Percentiles rank a stretch among this genome's conserved stretches.
These are phyloP conservation scores for Ceratobasidium theobromae DNA, from an alignment of 1,284 basidiomycete genomes.

Conservation along the genomic window DNA sequence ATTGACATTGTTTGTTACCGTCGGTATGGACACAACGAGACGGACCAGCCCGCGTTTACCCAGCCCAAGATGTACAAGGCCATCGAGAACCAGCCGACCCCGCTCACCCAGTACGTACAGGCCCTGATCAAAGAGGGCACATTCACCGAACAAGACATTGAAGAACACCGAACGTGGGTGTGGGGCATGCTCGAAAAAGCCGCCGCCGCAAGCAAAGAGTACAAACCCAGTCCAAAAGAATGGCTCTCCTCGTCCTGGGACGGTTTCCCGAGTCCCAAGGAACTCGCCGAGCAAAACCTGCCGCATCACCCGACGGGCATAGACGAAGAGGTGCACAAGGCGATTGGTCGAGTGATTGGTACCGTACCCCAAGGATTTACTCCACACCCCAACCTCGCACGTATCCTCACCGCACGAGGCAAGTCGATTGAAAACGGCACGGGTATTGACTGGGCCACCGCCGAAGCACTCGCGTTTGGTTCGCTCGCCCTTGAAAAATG, in stretches of 20 bases:
- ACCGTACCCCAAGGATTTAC: constrained; percentile 83
- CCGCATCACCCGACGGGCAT: constrained; percentile 88
- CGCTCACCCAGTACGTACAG: constrained; percentile 89
- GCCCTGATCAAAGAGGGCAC: constrained; percentile 89
- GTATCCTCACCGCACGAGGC: constrained; percentile 85
- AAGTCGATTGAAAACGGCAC: constrained; percentile 89
- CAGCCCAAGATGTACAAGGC: constrained; percentile 99
- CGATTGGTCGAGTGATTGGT: constrained; percentile 85
- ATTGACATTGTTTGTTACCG: constrained; percentile 99
- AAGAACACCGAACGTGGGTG: constrained; percentile 99
- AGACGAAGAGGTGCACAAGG: constrained; percentile 75
- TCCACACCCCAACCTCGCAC: constrained; percentile 90
- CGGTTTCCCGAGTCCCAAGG: constrained; percentile 96
- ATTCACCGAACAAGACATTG: constrained; percentile 95
- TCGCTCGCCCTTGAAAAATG: constrained; percentile 89
- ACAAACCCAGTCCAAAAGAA: constrained; percentile 89
- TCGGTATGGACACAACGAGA: constrained; percentile 98
- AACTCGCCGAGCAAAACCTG: constrained; percentile 89
- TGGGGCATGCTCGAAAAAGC: constrained; percentile 98
- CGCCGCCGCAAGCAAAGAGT: constrained; percentile 86
- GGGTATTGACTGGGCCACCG: constrained; percentile 99
- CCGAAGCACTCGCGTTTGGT: constrained; percentile 96
- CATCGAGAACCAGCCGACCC: constrained; percentile 91
- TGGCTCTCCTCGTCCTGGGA: constrained; percentile 99
- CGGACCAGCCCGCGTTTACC: constrained; percentile 98